These are phyloP conservation scores for Chalaropsis ovoidea DNA, from an alignment of 2,329 filamentous ascomycete species.

Conservation along the genomic window DNA sequence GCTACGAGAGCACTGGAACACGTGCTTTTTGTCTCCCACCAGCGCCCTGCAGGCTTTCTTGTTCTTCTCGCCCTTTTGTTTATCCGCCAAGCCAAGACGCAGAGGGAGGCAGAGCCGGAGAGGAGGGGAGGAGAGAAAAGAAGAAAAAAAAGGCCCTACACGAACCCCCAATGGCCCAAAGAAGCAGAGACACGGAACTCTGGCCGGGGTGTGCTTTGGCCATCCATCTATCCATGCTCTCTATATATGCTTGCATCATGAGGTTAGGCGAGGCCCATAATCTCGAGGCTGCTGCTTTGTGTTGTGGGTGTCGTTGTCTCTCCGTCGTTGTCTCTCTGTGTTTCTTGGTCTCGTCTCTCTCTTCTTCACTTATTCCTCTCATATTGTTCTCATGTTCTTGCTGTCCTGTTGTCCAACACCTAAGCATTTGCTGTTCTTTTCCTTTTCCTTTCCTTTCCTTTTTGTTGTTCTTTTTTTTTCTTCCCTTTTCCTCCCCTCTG, in stretches of 20 bases:
- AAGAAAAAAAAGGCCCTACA: background rate
- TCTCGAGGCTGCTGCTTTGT: background rate
- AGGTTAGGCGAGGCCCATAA: background rate
- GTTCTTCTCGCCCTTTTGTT: background rate
- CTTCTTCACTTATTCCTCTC: background rate
- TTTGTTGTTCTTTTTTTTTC: background rate
- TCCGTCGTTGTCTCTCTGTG: background rate
- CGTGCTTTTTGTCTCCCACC: background rate
- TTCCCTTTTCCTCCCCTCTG: background rate
- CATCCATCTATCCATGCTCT: conserved; percentile 1
- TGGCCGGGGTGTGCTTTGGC: conserved; percentile 12
- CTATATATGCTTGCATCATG: background rate
- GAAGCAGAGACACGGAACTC: conserved; percentile 5
- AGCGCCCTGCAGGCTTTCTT: background rate
- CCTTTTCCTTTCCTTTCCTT: no score
- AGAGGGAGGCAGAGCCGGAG: background rate
- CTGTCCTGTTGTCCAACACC: background rate
- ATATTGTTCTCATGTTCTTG: background rate
- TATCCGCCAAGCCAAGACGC: background rate
- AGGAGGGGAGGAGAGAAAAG: background rate
- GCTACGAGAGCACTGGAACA: background rate
- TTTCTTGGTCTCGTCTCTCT: background rate
- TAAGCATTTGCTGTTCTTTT: no score
- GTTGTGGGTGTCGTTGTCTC: no score
- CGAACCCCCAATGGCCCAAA: background rate